Evolutionary conservation across 208 protist species (phyloP), one percentile per base, ranked within the genome.

Genomic region (Acanthamoeba royreba): DNA sequence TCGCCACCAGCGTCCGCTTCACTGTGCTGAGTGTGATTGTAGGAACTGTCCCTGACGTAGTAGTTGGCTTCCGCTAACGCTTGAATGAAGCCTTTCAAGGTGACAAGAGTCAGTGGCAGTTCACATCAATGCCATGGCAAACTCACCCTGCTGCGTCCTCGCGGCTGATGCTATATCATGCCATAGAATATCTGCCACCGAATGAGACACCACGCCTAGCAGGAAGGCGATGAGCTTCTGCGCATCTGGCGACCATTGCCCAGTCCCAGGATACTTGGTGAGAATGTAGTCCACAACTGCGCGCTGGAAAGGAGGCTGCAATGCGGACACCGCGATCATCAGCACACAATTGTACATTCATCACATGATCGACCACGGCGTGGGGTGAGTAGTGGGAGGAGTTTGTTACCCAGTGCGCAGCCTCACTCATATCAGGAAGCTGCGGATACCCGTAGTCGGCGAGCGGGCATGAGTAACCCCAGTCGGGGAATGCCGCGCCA

Each of bases 211-310:
- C 35, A 91, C 42, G 33, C 85, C 85, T 19, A 91, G 49, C 33
- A 91, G n/a, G 40, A 91, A 91, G 49, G 85, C 49, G 28, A 91
- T 91, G 85, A 91, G 85, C 38, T 25, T 40, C 52, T 91, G 85
- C 55, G 85, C 85, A 2, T 72, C 5, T 15, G 4, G 22, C 0
- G 46, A 7, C 85, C 85, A 91, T 25, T 4, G 9, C 77, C 52
- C 8, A 9, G 31, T 77, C 66, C 35, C 35, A n/a, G 85, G 85
- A 40, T 91, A 91, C 40, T 43, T n/a, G 22, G 0, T 40, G 22
- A 63, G 22, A 11, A 91, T 45, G 85, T 91, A 25, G 0, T 38
- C 85, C 35, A 91, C 55, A 15, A 49, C 43, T 7, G 85, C 85
- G 28, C 0, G 2, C 72, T 91, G 85, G 52, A 91, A 91, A 3